Evolutionary conservation across 257 asterid species (phyloP).

Genomic region (Solanum virginianum): DNA sequence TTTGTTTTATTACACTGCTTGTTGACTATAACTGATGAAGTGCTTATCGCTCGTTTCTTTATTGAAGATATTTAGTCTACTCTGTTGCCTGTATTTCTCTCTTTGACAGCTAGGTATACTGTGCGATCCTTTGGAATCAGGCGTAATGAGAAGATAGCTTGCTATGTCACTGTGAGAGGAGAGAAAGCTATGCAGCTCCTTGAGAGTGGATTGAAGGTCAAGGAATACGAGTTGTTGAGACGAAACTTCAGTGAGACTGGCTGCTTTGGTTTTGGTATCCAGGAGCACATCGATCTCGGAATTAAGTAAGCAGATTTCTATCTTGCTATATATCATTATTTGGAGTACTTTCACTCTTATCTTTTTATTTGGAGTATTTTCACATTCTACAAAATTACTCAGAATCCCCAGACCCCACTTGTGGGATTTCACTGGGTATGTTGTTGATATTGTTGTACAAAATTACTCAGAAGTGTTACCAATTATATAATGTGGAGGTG

Average conservation of each 20-base stretch:
- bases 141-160: slow-evolving; percentile 44
- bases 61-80: neutral
- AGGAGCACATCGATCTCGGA: slow-evolving; percentile 51
- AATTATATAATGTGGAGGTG: neutral
- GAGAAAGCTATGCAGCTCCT: slow-evolving; percentile 53
- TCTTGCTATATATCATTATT: neutral
- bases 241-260: slow-evolving; percentile 46
- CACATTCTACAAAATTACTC: neutral
- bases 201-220: slow-evolving; percentile 48
- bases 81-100: neutral
- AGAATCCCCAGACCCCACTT: too few relatives aligned
- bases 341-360: neutral
- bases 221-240: slow-evolving; percentile 41
- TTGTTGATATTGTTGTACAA: too few relatives aligned
- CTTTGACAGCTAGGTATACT: slow-evolving; percentile 36
- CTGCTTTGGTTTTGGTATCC: slow-evolving; percentile 43
- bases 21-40: neutral
- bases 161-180: slow-evolving; percentile 45
- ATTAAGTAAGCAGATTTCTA: slow-evolving; percentile 27
- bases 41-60: neutral
- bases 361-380: neutral
- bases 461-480: neutral
- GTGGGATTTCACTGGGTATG: too few relatives aligned
- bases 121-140: slow-evolving; percentile 42
- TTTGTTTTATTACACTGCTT: neutral